Percentiles rank a stretch among this genome's conserved stretches.
phyloP scores from a whole-genome alignment of 768 basidiomycete species.

The Tylopilus rubrobrunneus region DNA sequence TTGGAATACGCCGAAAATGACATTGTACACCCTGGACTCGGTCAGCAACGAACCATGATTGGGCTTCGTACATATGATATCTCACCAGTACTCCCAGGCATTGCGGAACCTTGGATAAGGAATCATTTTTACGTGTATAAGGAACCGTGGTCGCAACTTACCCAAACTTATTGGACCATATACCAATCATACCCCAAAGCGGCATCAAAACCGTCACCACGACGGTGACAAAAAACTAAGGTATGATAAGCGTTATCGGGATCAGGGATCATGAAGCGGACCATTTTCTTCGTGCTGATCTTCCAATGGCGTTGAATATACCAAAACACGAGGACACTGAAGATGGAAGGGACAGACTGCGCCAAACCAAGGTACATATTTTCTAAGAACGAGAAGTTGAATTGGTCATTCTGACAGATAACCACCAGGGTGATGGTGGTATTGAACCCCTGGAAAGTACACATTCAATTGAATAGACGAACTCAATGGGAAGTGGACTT shows the following conservation, averaged over 20 bases:
- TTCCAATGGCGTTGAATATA: conserved; percentile 78
- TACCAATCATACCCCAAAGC: conserved; percentile 82
- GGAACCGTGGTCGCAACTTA: conserved; percentile 38
- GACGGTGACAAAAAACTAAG: conserved; percentile 72
- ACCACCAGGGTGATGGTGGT: conserved; percentile 72
- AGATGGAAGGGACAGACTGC: conserved; percentile 72
- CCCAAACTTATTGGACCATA: conserved; percentile 77
- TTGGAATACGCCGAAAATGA: conserved; percentile 78
- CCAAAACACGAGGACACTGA: conserved; percentile 76
- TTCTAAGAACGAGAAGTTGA: conserved; percentile 75
- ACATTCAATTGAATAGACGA: neutral
- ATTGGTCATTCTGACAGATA: conserved; percentile 80
- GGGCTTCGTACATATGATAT: neutral
- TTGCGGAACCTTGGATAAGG: conserved; percentile 61
- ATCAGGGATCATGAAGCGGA: conserved; percentile 12
- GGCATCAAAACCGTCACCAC: conserved; percentile 75
- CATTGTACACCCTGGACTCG: conserved; percentile 63
- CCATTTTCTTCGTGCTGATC: conserved; percentile 80
- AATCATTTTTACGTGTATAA: neutral
- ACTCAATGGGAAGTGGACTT: conserved; percentile 18
- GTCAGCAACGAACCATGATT: neutral
- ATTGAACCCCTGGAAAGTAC: conserved; percentile 60
- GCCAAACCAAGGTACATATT: conserved; percentile 75
- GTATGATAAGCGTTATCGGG: neutral
- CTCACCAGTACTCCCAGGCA: conserved; percentile 82